Percentiles rank a stretch among this genome's conserved stretches.
phyloP scores from a whole-genome alignment of 2,329 filamentous ascomycete genomes.

The Fusarium nisikadoi region DNA sequence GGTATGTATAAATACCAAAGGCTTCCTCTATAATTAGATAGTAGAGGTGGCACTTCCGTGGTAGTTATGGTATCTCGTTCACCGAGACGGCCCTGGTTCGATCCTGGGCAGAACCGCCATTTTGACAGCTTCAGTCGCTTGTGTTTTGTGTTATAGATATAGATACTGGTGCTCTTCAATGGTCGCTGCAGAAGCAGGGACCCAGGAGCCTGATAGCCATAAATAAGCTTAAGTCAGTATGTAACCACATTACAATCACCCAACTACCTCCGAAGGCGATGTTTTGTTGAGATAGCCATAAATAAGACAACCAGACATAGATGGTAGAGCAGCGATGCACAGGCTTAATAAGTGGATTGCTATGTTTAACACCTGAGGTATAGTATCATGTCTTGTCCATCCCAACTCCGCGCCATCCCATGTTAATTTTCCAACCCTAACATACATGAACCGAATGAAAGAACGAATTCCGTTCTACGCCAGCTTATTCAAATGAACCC shows the following conservation, averaged over 20 bases:
- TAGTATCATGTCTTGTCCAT: slow-evolving; percentile 7
- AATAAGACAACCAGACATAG: neutral
- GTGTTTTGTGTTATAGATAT: too few species aligned
- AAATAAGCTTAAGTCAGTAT: neutral
- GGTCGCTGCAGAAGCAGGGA: neutral
- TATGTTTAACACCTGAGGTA: neutral
- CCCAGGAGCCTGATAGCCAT: neutral
- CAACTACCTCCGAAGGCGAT: neutral
- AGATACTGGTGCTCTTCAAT: neutral
- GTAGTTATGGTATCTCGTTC: neutral
- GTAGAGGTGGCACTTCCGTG: neutral
- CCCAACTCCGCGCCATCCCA: slow-evolving; percentile 33
- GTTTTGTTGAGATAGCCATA: neutral
- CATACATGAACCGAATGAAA: slow-evolving; percentile 1
- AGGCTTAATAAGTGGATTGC: neutral
- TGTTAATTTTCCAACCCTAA: neutral
- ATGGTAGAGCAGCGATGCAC: neutral
- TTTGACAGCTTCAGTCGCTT: neutral
- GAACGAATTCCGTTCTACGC: slow-evolving; percentile 21
- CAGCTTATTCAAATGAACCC: slow-evolving; percentile 56
- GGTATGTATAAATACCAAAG: neutral
- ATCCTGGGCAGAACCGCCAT: neutral
- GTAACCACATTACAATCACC: neutral
- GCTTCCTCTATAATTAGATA: neutral
- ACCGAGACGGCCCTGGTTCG: neutral